phyloP scores from a whole-genome alignment of 2,329 filamentous ascomycete genomes.

The Trichoderma cornu-damae region DNA sequence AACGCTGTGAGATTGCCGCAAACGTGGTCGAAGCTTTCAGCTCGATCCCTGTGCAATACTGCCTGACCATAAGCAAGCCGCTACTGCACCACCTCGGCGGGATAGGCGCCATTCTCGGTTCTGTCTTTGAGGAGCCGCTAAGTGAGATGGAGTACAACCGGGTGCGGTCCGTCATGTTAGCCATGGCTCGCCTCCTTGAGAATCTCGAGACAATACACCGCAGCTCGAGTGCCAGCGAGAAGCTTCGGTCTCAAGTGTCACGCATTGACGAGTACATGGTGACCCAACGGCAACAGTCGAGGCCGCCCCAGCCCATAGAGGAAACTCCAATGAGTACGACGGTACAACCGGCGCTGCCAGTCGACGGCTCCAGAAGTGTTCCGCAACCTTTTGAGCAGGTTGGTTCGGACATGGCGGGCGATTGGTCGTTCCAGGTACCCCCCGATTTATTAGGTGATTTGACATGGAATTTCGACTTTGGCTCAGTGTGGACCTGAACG shows the following conservation, averaged over 20 bases:
- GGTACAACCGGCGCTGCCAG: neutral
- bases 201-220: slow-evolving; percentile 26
- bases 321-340: slow-evolving; percentile 2
- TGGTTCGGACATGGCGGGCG: neutral
- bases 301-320: neutral
- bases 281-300: slow-evolving; percentile 17
- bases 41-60: slow-evolving; percentile 22
- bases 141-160: slow-evolving; percentile 27
- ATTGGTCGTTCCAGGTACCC: slow-evolving; percentile 46
- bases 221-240: slow-evolving; percentile 23
- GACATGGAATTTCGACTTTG: slow-evolving; percentile 21
- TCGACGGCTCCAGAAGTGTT: neutral
- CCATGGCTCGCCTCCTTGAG: slow-evolving; percentile 31
- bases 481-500: slow-evolving; percentile 1
- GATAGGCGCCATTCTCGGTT: slow-evolving; percentile 33
- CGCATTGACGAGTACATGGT: slow-evolving; percentile 27
- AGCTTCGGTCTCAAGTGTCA: slow-evolving; percentile 23
- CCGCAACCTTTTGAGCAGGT: neutral
- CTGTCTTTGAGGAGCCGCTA: slow-evolving; percentile 31
- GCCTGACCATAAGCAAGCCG: slow-evolving; percentile 30
- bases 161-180: slow-evolving; percentile 29
- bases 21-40: slow-evolving; percentile 30
- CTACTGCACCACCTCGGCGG: slow-evolving; percentile 32
- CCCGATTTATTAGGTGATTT: slow-evolving; percentile 35
- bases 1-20: slow-evolving; percentile 29